Percentiles rank a stretch among this genome's conserved stretches.
phyloP scores from a whole-genome alignment of 352 stramenopile genomes.

The Aphanomyces cochlioides region DNA sequence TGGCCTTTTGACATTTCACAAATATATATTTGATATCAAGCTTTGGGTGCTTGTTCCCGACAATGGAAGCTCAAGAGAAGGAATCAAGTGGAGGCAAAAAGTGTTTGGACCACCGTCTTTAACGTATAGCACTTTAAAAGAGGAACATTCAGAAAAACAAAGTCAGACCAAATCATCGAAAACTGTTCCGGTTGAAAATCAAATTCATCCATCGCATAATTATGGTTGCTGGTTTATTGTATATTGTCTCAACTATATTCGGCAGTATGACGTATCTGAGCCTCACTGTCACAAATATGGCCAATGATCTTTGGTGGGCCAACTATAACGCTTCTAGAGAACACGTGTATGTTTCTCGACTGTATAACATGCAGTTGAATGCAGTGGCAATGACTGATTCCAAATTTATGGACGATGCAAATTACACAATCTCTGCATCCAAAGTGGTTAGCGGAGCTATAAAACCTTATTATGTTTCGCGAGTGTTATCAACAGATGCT shows the following conservation, averaged over 20 bases:
- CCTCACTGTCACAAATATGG: conserved; percentile 7
- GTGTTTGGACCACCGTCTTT: neutral
- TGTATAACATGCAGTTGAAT: conserved; percentile 6
- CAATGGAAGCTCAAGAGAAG: neutral
- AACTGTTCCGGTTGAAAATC: too few species aligned
- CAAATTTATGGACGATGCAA: neutral
- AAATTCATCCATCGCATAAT: neutral
- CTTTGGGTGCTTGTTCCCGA: neutral
- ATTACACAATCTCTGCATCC: neutral
- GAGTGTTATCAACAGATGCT: conserved; percentile 1
- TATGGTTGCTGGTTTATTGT: neutral
- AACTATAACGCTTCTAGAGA: conserved; percentile 5
- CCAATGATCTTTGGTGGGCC: conserved; percentile 25
- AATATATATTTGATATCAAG: conserved; percentile 7
- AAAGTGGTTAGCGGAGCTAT: neutral
- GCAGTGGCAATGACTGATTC: neutral
- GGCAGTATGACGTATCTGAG: conserved; percentile 10
- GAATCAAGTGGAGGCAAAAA: neutral
- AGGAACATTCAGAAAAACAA: too few species aligned
- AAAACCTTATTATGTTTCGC: neutral
- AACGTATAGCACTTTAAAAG: too few species aligned
- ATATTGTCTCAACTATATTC: neutral
- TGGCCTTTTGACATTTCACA: conserved; percentile 1
- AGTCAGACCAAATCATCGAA: too few species aligned
- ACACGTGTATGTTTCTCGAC: conserved; percentile 5